Evolutionary conservation across 352 stramenopile genomes (phyloP).

Genomic region (Phytophthora sp.): DNA sequence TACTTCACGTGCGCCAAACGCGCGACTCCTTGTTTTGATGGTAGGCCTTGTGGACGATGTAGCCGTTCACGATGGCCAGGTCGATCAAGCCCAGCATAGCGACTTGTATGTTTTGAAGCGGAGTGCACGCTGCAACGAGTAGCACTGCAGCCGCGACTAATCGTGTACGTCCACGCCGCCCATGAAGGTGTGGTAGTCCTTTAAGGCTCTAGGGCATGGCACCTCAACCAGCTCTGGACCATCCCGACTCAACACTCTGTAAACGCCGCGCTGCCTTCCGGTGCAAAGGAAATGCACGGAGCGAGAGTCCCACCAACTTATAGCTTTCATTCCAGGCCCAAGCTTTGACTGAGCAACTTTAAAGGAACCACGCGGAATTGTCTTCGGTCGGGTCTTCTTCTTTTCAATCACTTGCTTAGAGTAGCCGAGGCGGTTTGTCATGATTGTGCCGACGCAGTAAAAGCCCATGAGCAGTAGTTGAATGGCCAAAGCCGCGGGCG

Average conservation of each 20-base stretch:
- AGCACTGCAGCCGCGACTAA: too few species aligned
- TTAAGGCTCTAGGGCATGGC: neutral
- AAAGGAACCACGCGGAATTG: neutral
- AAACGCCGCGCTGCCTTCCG: neutral
- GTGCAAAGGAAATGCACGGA: neutral
- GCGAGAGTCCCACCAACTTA: neutral
- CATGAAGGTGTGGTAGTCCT: neutral
- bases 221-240: neutral
- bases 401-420: too few species aligned
- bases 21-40: neutral
- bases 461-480: too few species aligned
- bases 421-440: conserved; percentile 27
- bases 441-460: conserved; percentile 22
- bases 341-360: neutral
- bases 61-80: neutral
- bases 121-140: neutral
- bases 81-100: neutral
- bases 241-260: neutral
- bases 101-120: neutral
- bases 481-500: too few species aligned
- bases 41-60: neutral
- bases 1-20: neutral
- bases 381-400: neutral
- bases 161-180: neutral
- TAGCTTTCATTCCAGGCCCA: neutral